phyloP scores from a whole-genome alignment of 2,329 filamentous ascomycete species.

The Drechslerella dactyloides region DNA sequence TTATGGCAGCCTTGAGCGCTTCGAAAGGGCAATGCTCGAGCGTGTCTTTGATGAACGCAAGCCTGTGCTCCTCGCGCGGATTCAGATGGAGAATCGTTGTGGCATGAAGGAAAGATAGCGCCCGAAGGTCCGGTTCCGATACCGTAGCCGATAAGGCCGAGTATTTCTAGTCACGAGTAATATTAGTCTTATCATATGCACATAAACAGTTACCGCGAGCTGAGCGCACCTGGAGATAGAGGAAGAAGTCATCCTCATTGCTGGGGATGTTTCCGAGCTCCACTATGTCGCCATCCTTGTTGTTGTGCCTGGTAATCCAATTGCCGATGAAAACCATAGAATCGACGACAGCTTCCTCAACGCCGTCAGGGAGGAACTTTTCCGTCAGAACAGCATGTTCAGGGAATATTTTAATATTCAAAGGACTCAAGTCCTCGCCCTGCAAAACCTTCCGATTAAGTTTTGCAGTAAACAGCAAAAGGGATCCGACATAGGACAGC shows the following conservation, averaged over 20 bases:
- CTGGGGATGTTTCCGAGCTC: slow-evolving; percentile 31
- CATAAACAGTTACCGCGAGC: neutral
- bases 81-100: slow-evolving; percentile 54
- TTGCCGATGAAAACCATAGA: slow-evolving; percentile 55
- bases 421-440: slow-evolving; percentile 22
- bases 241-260: slow-evolving; percentile 52
- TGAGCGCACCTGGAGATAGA: slow-evolving; percentile 52
- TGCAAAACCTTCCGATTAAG: slow-evolving; percentile 45
- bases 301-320: slow-evolving; percentile 50
- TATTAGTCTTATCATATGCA: neutral
- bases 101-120: slow-evolving; percentile 53
- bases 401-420: slow-evolving; percentile 53
- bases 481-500: slow-evolving; percentile 54
- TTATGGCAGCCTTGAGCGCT: slow-evolving; percentile 54
- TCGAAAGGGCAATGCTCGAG: slow-evolving; percentile 56
- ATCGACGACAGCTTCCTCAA: slow-evolving; percentile 54
- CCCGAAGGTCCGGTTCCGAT: slow-evolving; percentile 52
- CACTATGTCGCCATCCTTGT: slow-evolving; percentile 50
- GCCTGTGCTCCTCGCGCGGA: slow-evolving; percentile 53
- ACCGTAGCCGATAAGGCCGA: slow-evolving; percentile 55
- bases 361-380: slow-evolving; percentile 52
- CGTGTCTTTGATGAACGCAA: slow-evolving; percentile 55
- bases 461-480: slow-evolving; percentile 54
- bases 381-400: slow-evolving; percentile 53
- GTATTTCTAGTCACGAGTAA: slow-evolving; percentile 47